A percentile compares a stretch with the other conserved stretches of the same genome.
Evolutionary conservation across 352 stramenopile genomes (phyloP).

Genomic region (Globisporangium perplexum): DNA sequence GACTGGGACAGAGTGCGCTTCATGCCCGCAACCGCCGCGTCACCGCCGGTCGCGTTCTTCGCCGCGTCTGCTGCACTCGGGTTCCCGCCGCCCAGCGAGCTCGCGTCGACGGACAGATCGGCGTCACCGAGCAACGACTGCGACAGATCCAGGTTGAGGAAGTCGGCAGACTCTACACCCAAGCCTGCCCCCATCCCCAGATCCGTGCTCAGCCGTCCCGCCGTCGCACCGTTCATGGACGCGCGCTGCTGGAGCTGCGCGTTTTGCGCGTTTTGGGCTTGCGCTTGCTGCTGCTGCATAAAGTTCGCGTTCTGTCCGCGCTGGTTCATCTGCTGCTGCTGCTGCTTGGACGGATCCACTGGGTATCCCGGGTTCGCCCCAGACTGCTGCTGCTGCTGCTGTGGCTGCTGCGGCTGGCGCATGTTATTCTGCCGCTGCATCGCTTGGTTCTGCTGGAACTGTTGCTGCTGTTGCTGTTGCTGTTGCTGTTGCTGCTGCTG

Average conservation of each 20-base stretch:
- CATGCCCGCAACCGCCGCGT: constrained; percentile 28
- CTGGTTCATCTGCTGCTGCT: constrained; percentile 42
- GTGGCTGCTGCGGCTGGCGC: constrained; percentile 45
- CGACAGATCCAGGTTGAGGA: constrained; percentile 77
- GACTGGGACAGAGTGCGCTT: constrained; percentile 77
- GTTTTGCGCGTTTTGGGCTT: constrained; percentile 20
- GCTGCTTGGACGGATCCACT: constrained; percentile 15
- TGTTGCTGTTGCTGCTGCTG: constrained; percentile 44
- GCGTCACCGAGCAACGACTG: constrained; percentile 59
- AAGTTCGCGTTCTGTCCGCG: constrained; percentile 16
- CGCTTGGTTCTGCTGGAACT: constrained; percentile 38
- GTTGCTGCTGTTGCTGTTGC: constrained; percentile 44
- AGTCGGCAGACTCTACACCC: constrained; percentile 58
- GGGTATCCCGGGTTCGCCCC: constrained; percentile 12
- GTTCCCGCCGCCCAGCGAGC: constrained; percentile 25
- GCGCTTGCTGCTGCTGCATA: constrained; percentile 41
- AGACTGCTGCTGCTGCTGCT: constrained; percentile 44
- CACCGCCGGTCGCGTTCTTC: constrained; percentile 22
- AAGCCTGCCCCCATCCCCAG: constrained; percentile 41
- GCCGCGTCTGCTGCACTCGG: constrained; percentile 16
- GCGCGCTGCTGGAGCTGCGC: constrained; percentile 32
- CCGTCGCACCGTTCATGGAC: constrained; percentile 27
- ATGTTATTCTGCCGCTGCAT: constrained; percentile 50
- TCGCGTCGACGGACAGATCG: constrained; percentile 45
- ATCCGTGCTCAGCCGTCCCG: constrained; percentile 42